Percentiles rank a stretch among this genome's conserved stretches.
phyloP scores from a whole-genome alignment of 106 monocot genomes.

The Hemerocallis citrina region DNA sequence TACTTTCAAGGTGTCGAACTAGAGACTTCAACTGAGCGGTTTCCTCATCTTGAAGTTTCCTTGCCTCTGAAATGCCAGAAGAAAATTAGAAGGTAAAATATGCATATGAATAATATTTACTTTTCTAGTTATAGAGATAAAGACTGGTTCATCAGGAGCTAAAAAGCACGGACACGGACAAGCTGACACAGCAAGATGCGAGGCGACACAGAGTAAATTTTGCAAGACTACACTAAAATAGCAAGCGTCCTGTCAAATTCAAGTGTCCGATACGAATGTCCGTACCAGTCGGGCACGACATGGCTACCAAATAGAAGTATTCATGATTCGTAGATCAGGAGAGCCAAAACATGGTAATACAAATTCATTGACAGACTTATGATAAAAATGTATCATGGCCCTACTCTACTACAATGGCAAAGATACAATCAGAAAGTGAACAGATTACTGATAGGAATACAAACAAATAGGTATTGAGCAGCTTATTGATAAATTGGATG shows the following conservation, averaged over 20 bases:
- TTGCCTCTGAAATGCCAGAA: slow-evolving; percentile 53
- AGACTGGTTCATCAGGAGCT: not conserved
- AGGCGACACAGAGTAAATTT: too few relatives aligned
- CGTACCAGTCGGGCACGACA: too few relatives aligned
- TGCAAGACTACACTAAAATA: too few relatives aligned
- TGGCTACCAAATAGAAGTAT: too few relatives aligned
- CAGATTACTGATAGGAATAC: too few relatives aligned
- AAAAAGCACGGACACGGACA: too few relatives aligned
- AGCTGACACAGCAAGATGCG: too few relatives aligned
- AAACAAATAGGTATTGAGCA: too few relatives aligned
- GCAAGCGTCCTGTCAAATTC: too few relatives aligned
- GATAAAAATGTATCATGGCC: too few relatives aligned
- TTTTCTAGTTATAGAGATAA: not conserved
- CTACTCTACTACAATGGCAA: not conserved
- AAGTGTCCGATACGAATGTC: too few relatives aligned
- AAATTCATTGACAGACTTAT: slow-evolving; percentile 1
- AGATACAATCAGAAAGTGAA: not conserved
- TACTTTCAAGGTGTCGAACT: slow-evolving; percentile 74
- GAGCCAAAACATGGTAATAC: not conserved
- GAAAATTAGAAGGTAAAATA: slow-evolving; percentile 12
- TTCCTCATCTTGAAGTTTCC: slow-evolving; percentile 54
- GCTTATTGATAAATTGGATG: not conserved
- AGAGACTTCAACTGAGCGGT: slow-evolving; percentile 56
- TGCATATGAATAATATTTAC: not conserved
- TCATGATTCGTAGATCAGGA: too few relatives aligned